Percentiles rank a stretch among this genome's conserved stretches.
These are phyloP conservation scores for Anthoceros angustus DNA, from an alignment of 225 moss, liverwort and hornwort genomes.

Conservation along the genomic window DNA sequence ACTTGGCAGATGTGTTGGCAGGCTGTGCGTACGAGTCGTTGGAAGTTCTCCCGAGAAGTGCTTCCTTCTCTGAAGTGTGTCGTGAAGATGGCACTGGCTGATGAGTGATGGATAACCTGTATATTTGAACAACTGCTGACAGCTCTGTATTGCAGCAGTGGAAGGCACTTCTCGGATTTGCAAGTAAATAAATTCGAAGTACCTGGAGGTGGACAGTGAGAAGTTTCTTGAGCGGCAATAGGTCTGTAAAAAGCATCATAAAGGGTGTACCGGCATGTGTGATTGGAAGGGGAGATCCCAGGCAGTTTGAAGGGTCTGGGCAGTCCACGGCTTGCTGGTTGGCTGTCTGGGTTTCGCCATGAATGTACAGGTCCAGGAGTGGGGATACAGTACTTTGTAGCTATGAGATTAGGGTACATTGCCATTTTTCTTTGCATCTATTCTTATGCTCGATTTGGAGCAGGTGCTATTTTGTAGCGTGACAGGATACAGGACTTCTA, in stretches of 20 bases:
- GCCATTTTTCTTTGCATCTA: conserved; percentile 1
- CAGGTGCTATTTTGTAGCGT: conserved; percentile 3
- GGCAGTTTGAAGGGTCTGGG: background rate
- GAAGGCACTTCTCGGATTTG: conserved; percentile 24
- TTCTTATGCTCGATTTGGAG: conserved; percentile 5
- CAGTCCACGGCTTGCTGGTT: background rate
- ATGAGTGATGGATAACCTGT: conserved; percentile 12
- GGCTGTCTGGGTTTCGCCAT: background rate
- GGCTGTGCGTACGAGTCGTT: conserved; percentile 2
- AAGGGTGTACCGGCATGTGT: background rate
- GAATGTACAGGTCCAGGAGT: conserved; percentile 4
- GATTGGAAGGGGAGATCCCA: background rate
- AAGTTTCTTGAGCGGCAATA: background rate
- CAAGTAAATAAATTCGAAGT: background rate
- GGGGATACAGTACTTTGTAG: background rate
- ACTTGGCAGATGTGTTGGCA: conserved; percentile 5
- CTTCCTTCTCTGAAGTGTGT: conserved; percentile 21
- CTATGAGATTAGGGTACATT: background rate
- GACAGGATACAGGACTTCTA: too few species aligned
- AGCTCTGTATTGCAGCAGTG: conserved; percentile 26
- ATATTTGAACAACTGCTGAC: conserved; percentile 32
- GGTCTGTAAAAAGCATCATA: conserved; percentile 1
- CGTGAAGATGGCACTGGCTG: conserved; percentile 22
- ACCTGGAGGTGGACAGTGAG: background rate
- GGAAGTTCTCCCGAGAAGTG: conserved; percentile 16